Percentiles rank a stretch among this genome's conserved stretches.
phyloP scores from a whole-genome alignment of 164 flowering plant species.

The Kalanchoe fedtschenkoi region DNA sequence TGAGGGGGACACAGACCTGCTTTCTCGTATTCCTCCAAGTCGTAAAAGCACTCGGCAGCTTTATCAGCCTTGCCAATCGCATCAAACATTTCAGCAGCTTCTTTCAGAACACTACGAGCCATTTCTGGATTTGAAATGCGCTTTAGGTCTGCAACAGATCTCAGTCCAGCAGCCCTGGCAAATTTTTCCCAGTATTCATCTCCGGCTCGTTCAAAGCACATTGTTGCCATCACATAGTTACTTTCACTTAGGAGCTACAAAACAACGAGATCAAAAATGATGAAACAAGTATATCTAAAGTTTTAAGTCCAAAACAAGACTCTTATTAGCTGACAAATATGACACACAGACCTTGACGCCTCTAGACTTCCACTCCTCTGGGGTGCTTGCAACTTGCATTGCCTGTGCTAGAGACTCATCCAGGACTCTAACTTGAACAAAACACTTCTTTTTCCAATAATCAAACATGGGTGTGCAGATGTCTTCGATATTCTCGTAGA shows the following conservation, averaged over 20 bases:
- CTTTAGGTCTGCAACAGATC: slow-evolving; percentile 36
- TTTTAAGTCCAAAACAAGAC: too few species aligned
- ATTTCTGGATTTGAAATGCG: slow-evolving; percentile 28
- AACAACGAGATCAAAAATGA: slow-evolving; percentile 4
- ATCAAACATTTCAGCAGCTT: slow-evolving; percentile 62
- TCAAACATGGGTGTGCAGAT: slow-evolving; percentile 55
- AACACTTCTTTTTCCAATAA: slow-evolving; percentile 51
- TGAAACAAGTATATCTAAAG: too few species aligned
- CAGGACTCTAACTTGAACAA: slow-evolving; percentile 40
- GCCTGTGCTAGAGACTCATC: slow-evolving; percentile 53
- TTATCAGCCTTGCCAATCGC: slow-evolving; percentile 40
- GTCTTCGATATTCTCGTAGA: slow-evolving; percentile 50
- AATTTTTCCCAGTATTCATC: slow-evolving; percentile 42
- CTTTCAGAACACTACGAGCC: slow-evolving; percentile 21
- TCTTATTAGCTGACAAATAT: too few species aligned
- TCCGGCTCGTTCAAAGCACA: slow-evolving; percentile 74
- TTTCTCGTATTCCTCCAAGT: slow-evolving; percentile 36
- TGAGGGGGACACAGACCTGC: slow-evolving; percentile 32
- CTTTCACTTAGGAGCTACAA: slow-evolving; percentile 46
- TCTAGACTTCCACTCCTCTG: slow-evolving; percentile 56
- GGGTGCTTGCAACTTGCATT: slow-evolving; percentile 56
- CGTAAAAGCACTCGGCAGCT: slow-evolving; percentile 57
- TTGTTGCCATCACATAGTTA: slow-evolving; percentile 61
- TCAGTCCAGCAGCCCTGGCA: slow-evolving; percentile 51
- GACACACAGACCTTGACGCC: slow-evolving; percentile 61